These are phyloP conservation scores for Neltuma alba DNA, from an alignment of 306 rosid genomes.

Conservation along the genomic window DNA sequence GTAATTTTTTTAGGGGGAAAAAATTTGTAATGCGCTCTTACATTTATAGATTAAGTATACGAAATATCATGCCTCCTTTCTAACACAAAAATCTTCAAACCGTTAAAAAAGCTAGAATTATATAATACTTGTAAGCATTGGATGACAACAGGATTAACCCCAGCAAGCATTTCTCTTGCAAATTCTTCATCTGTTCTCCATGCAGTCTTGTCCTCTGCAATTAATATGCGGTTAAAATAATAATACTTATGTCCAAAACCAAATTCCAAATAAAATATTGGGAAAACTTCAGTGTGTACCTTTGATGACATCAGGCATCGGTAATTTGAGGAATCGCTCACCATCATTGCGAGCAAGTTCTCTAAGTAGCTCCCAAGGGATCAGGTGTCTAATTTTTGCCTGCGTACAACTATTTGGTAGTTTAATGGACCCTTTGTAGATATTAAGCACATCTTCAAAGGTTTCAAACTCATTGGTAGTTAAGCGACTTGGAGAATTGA, in stretches of 20 bases:
- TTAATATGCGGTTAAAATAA: background rate
- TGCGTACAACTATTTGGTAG: too few species aligned
- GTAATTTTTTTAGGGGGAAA: background rate
- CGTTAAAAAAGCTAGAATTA: background rate
- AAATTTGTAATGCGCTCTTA: background rate
- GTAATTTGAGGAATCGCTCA: slow-evolving; percentile 69
- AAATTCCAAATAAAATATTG: background rate
- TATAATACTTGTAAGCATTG: slow-evolving; percentile 53
- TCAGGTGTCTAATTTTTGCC: background rate
- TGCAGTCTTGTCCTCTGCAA: background rate
- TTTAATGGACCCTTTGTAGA: too few species aligned
- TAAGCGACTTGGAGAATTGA: too few species aligned
- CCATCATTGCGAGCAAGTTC: slow-evolving; percentile 84
- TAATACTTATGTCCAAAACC: background rate
- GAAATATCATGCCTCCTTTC: background rate
- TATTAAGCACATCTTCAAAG: too few species aligned
- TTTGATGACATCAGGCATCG: slow-evolving; percentile 80
- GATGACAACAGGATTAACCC: too few species aligned
- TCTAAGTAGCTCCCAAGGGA: slow-evolving; percentile 74
- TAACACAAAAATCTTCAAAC: background rate
- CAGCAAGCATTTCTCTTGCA: too few species aligned
- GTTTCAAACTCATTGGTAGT: too few species aligned
- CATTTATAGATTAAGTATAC: background rate
- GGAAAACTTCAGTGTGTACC: slow-evolving; percentile 41
- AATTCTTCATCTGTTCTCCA: too few species aligned